Base-by-base conservation (phyloP, 2,329 filamentous ascomycete genomes). In the Geosmithia flava region DNA sequence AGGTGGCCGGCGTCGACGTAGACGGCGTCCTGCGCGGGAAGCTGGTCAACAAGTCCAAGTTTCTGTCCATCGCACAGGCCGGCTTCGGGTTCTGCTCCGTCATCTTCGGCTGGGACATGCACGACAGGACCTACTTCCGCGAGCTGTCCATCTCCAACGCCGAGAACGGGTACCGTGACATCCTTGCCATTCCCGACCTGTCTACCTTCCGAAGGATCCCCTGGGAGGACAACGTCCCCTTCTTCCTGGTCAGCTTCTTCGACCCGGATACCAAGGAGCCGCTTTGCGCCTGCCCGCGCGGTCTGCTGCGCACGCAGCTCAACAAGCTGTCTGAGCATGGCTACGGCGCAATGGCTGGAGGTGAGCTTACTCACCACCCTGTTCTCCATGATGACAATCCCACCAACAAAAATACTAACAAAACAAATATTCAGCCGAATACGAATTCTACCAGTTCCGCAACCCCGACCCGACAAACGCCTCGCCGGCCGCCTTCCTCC, bases 21-120 rank as follows among this genome's bases (percentile, higher is more conserved):
- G 89, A 96, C 61, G 89, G 89, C 54, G 80, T 88, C 47, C 72
- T 95, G 48, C 86, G 89, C 49, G 89, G 89, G 56, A 96, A 96
- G 69, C 76, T 95, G 52, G 81, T 95, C 67, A 87, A 87, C 57
- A 95, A 95, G 74, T 85, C 83, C 62, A 95, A 96, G 69, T 95
- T 96, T 65, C 71, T 95, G 39, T 87, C 85, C 29, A 78, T 95
- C 47, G 83, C 83, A n/a, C 67, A 78, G 42, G 76, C 80, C 43
- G 90, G 89, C 47, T 95, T 95, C 57, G 90, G 89, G 48, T 95
- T 95, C 72, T 95, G 90, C 71, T 93, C 86, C 19, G 88, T 95
- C 55, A 81, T 95, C 54, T 95, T 95, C 59, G 89, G 90, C 62
- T 95, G 90, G 90, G 89, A 96, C 66, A 95, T 95, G 87, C 89